Percentiles rank a stretch among this genome's conserved stretches.
Conservation (phyloP, 768 basidiomycete species). For the Chalciporus chontae region DNA sequence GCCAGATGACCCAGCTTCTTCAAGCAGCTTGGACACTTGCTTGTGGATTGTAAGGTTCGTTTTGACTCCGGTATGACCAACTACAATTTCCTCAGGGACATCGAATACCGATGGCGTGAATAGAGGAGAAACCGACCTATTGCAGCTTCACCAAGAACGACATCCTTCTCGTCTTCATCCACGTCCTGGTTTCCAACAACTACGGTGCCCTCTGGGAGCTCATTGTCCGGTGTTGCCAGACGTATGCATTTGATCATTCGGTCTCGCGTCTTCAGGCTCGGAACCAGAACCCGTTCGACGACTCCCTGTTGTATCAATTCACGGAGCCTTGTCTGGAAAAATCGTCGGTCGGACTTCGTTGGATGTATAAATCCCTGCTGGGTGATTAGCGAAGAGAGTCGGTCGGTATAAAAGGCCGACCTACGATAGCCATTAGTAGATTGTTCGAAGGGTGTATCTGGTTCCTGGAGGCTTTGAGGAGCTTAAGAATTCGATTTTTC, state of each 20-base stretch:
- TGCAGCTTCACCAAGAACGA: slow-evolving; percentile 28
- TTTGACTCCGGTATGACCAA: slow-evolving; percentile 43
- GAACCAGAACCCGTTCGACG: slow-evolving; percentile 72
- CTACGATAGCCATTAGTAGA: slow-evolving; percentile 71
- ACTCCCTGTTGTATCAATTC: slow-evolving; percentile 71
- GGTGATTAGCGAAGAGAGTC: slow-evolving; percentile 1
- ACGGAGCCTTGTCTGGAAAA: slow-evolving; percentile 71
- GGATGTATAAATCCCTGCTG: slow-evolving; percentile 72
- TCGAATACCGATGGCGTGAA: not conserved
- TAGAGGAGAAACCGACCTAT: slow-evolving; percentile 25
- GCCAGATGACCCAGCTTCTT: slow-evolving; percentile 62
- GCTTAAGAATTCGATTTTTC: slow-evolving; percentile 63
- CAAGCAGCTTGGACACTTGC: slow-evolving; percentile 73
- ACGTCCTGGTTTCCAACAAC: slow-evolving; percentile 31
- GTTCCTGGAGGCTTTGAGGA: slow-evolving; percentile 68
- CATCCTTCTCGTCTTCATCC: slow-evolving; percentile 40
- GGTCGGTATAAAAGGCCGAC: slow-evolving; percentile 20
- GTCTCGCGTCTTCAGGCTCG: slow-evolving; percentile 47
- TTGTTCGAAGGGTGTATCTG: slow-evolving; percentile 71
- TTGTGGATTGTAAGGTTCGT: slow-evolving; percentile 69
- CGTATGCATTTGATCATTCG: slow-evolving; percentile 64
- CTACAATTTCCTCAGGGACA: slow-evolving; percentile 17
- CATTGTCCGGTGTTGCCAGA: slow-evolving; percentile 44
- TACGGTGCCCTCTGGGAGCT: slow-evolving; percentile 33
- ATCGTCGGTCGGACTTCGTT: slow-evolving; percentile 74